Evolutionary conservation across 1,284 basidiomycete species (phyloP), one percentile per base, ranked within the genome.

Genomic region (Singerocomus inundabilis): DNA sequence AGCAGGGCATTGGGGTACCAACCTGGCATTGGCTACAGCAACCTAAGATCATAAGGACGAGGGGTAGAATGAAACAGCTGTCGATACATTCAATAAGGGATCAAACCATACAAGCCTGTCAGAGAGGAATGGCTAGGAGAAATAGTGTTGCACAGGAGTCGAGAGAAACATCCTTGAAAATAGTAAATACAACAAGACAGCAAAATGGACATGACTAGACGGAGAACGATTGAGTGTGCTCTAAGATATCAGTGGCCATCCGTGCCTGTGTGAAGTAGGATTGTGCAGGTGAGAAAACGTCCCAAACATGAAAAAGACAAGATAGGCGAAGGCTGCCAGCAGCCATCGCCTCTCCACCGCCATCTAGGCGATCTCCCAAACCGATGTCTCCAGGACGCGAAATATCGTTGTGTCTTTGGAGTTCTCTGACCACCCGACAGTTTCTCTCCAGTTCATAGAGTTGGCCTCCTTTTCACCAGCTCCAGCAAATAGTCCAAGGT

Each of bases 381-480:
- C 74, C 5, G 85, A 84, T 18, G 81, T 84, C 70, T 91, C 89
- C 58, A 91, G 68, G 44, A 91, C 77, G 16, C 88, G 79, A 71
- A 91, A 91, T 64, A 82, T 72, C 12, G 76, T 72, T 25, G 78
- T 61, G 57, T 90, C 87, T 65, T 88, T 89, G 40, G 81, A 82
- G 59, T 82, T 76, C 66, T 91, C 89, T 13, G 79, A 79, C 85
- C 87, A 91, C 18, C 83, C 83, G 30, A 90, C 79, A 30, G 82
- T 68, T 58, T 87, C 84, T 49, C 86, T 73, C 88, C 89, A 91
- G 67, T 91, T 88, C 56, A 78, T 76, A 15, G 73, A 69, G 54
- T 87, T 85, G 21, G 88, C 89, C 64, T 91, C 89, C 69, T 91
- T 91, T 70, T 90, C 89, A 8, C 88, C 87, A 4, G 87, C 81